Evolutionary conservation across 768 basidiomycete genomes (phyloP).

Genomic region (Rhizopogon rudus): DNA sequence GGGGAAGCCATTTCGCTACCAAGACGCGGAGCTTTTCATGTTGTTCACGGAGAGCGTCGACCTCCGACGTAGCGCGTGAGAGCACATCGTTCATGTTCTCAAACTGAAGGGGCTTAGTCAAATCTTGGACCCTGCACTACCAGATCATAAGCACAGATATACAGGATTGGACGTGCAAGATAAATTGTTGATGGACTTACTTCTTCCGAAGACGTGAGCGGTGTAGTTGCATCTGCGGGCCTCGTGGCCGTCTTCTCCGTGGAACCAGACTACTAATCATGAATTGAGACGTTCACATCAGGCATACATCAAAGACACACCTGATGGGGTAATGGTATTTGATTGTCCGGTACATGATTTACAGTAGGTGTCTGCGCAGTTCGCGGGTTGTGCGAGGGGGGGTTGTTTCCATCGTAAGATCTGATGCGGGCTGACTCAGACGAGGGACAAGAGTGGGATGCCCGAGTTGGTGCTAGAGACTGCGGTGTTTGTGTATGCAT

Average conservation of each 20-base stretch:
- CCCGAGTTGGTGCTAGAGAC: too few relatives aligned
- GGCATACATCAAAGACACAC: background rate
- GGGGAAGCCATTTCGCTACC: constrained; percentile 12
- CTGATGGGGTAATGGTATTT: background rate
- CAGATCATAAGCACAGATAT: background rate
- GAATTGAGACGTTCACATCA: background rate
- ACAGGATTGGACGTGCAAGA: background rate
- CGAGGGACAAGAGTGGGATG: background rate
- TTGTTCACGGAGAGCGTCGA: constrained; percentile 17
- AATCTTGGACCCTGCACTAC: background rate
- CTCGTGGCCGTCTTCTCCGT: background rate
- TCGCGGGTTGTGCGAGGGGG: background rate
- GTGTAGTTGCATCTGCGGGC: background rate
- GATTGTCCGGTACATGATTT: too few relatives aligned
- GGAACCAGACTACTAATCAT: background rate
- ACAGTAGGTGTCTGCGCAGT: too few relatives aligned
- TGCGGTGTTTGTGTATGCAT: too few relatives aligned
- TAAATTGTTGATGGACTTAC: background rate
- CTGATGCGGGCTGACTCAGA: too few relatives aligned
- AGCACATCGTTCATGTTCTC: constrained; percentile 21
- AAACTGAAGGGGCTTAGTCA: constrained; percentile 15
- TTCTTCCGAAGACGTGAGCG: background rate
- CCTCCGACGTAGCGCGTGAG: constrained; percentile 17
- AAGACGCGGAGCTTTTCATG: constrained; percentile 20
- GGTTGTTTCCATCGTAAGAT: background rate